Base-by-base conservation (phyloP, 148 eudicot species). In the Rhododendron kiyosumense region DNA sequence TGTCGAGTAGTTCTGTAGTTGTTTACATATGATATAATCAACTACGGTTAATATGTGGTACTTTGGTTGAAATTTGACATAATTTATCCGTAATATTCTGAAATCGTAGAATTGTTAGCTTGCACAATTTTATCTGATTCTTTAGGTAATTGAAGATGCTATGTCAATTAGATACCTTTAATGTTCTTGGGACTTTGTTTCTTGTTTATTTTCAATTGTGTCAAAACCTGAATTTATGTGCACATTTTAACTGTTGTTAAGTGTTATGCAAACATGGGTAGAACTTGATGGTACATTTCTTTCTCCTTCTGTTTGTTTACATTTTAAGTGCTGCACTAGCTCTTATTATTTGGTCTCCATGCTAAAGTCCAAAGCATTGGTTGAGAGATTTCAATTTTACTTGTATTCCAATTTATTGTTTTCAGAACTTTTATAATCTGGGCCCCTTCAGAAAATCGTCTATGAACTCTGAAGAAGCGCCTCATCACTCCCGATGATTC, bases 371-470 rank as follows among this genome's bases (percentile, higher is more conserved):
- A 48, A 46, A n/a, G 85, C 14, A 41, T 63, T 11, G 4, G 28
- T 38, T 73, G 46, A 30, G 38, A 12, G 45, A 41, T 41, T 75
- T 74, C 46, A 45, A 15, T 41, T 63, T 82, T 49, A 32, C 45
- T 49, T 75, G 28, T 84, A 74, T 14, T 75, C 20, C 18, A 32
- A 6, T 74, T 49, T 20, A 36, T 34, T 74, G 81, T 54, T 46
- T 75, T 13, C 7, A 32, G 8, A 36, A 69, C n/a, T 52, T 80
- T n/a, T 67, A 26, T 5, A 74, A 73, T 81, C 86, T 95, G 99
- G 98, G 93, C 84, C 92, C 92, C 93, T 88, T 85, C 91, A 28
- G 67, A 92, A 51, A 93, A 93, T 67, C 92, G 94, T 57, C 95
- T 95, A 82, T 89, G 82, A 84, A 91, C 85, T 88, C 90, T 95